These are phyloP conservation scores for Xanthoparmelia taractica DNA, from an alignment of 495 filamentous ascomycete species.

Conservation along the genomic window DNA sequence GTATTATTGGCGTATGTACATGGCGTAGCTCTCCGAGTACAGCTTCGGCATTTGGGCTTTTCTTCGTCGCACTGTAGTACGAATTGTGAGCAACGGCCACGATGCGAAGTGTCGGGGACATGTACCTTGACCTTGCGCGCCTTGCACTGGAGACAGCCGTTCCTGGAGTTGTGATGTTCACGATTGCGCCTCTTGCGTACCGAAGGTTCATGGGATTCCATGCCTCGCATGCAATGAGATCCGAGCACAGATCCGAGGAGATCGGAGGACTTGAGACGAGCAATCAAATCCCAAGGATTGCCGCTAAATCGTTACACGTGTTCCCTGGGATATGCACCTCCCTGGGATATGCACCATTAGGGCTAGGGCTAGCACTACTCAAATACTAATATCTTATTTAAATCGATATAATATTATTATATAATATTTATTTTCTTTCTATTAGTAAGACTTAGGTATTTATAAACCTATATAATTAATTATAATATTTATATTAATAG, in stretches of 20 bases:
- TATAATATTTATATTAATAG: no score
- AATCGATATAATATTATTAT: no score
- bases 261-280: constrained; percentile 8
- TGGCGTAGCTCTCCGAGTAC: constrained; percentile 34
- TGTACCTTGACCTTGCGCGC: constrained; percentile 48
- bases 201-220: constrained; percentile 7
- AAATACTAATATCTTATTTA: no score
- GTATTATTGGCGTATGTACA: constrained; percentile 37
- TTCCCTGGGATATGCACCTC: no score
- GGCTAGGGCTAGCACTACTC: no score
- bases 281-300: no score
- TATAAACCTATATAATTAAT: no score
- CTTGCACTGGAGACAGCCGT: constrained; percentile 53
- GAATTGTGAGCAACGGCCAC: background rate
- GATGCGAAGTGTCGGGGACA: background rate
- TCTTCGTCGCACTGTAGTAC: constrained; percentile 38
- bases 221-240: background rate
- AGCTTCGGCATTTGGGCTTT: constrained; percentile 41
- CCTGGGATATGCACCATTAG: no score
- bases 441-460: no score
- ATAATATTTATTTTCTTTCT: no score
- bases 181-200: constrained; percentile 15
- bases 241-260: constrained; percentile 9
- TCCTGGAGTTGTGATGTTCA: constrained; percentile 48
- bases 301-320: no score